These are phyloP conservation scores for Collybia nuda DNA, from an alignment of 768 basidiomycete genomes.

Conservation along the genomic window DNA sequence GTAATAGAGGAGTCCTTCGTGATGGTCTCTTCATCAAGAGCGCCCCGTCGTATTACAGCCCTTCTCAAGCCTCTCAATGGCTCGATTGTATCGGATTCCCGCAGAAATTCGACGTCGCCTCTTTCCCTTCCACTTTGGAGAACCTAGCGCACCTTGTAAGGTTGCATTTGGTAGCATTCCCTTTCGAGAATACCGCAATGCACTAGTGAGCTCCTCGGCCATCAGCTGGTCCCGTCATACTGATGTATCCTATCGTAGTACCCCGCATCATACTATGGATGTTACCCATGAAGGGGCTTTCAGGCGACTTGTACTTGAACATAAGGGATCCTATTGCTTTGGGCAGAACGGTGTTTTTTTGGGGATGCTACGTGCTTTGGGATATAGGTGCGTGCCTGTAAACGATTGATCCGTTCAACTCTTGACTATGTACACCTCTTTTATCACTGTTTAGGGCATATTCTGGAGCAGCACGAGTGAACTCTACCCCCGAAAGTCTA, in stretches of 20 bases:
- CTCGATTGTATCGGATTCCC: conserved; percentile 22
- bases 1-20: conserved; percentile 6
- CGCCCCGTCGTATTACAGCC: conserved; percentile 10
- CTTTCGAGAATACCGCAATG: conserved; percentile 37
- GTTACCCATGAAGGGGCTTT: conserved; percentile 12
- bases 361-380: conserved; percentile 17
- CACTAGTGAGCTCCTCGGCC: conserved; percentile 29
- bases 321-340: conserved; percentile 21
- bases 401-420: neutral
- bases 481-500: conserved; percentile 11
- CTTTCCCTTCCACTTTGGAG: conserved; percentile 23
- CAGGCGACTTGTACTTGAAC: conserved; percentile 13
- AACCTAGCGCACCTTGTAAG: conserved; percentile 24
- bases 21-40: conserved; percentile 10
- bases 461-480: conserved; percentile 24
- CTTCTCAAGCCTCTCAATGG: conserved; percentile 18
- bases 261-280: conserved; percentile 9
- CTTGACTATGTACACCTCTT: neutral
- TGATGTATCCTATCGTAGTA: conserved; percentile 3
- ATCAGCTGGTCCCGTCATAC: neutral
- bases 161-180: conserved; percentile 29
- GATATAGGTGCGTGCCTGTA: conserved; percentile 14
- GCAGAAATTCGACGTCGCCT: neutral
- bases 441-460: conserved; percentile 19
- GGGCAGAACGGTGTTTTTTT: conserved; percentile 17